Percentiles rank a stretch among this genome's conserved stretches.
These are phyloP conservation scores for Ananas comosus DNA, from an alignment of 176 grass and related monocot genomes.

Conservation along the genomic window DNA sequence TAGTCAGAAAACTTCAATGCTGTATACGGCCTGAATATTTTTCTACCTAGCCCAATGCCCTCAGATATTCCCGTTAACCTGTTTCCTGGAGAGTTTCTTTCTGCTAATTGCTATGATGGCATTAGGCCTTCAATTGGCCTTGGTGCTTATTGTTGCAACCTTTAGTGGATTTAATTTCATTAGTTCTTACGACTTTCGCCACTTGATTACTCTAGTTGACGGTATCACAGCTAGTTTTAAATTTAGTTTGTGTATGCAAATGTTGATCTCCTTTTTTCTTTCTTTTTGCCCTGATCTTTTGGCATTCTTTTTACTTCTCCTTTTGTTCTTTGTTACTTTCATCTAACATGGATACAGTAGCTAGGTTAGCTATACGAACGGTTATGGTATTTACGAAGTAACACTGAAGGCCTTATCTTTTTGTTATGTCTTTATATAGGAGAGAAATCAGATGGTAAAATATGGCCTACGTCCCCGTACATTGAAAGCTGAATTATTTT, in stretches of 20 bases:
- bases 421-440: constrained; percentile 26
- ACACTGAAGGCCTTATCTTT: not conserved
- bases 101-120: not conserved
- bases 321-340: no score
- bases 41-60: no score
- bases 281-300: no score
- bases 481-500: constrained; percentile 87
- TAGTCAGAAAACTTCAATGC: no score
- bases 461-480: constrained; percentile 70
- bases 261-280: no score
- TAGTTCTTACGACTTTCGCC: not conserved
- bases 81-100: not conserved
- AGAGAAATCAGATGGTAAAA: constrained; percentile 92
- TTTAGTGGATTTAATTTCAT: not conserved
- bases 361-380: not conserved
- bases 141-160: not conserved
- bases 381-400: not conserved
- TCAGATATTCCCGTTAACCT: no score
- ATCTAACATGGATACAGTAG: not conserved
- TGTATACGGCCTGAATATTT: no score
- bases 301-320: no score
- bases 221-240: not conserved
- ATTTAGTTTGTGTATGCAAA: no score
- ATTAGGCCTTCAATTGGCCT: not conserved
- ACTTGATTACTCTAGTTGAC: not conserved